A percentile compares a stretch with the other conserved stretches of the same genome.
Evolutionary conservation across 257 asterid genomes (phyloP).

Genomic region (Nicotiana knightiana): DNA sequence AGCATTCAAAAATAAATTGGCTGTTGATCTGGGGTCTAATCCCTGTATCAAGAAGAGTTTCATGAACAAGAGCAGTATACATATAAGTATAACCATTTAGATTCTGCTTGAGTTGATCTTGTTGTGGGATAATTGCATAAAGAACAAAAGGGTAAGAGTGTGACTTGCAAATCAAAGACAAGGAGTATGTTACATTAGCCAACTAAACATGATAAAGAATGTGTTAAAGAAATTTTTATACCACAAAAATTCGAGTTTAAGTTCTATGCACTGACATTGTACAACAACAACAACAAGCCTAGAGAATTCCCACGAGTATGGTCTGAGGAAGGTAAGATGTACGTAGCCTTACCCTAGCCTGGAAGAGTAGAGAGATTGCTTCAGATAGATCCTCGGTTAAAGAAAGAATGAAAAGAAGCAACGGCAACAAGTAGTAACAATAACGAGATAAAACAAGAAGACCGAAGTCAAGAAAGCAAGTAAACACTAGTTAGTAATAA

Average conservation of each 20-base stretch:
- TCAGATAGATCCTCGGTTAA: no score
- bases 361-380: no score
- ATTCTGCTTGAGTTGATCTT: neutral
- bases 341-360: no score
- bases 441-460: no score
- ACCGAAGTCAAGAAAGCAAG: no score
- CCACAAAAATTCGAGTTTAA: neutral
- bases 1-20: slow-evolving; percentile 70
- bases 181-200: neutral
- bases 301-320: no score
- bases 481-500: no score
- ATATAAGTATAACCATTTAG: neutral
- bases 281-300: no score
- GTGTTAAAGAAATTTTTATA: neutral
- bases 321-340: no score
- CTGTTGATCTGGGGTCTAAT: slow-evolving; percentile 84
- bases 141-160: neutral
- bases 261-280: neutral
- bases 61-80: neutral
- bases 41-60: slow-evolving; percentile 40
- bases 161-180: neutral
- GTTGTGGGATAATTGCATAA: neutral
- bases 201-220: neutral
- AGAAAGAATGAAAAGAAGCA: no score
- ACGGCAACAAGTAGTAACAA: no score